Percentiles rank a stretch among this genome's conserved stretches.
Conservation (phyloP, 2,329 filamentous ascomycete species). For the Xylariaceae sp. region DNA sequence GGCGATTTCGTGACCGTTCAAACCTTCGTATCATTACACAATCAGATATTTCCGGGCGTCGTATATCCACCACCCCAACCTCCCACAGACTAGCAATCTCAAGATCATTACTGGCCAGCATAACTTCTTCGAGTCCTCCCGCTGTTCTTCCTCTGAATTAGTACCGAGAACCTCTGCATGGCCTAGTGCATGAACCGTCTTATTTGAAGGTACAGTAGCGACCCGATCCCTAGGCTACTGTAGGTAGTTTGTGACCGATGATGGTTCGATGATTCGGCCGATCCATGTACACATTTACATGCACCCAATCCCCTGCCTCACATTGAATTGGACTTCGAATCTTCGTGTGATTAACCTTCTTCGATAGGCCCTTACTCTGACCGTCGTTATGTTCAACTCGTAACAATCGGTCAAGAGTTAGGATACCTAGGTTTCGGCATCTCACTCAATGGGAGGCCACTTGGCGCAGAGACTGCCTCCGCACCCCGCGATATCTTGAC, state of each 20-base stretch:
- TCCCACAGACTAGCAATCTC: background rate
- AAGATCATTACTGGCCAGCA: background rate
- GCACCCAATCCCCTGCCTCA: constrained; percentile 1
- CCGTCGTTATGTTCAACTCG: constrained; percentile 18
- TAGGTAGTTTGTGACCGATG: constrained; percentile 8
- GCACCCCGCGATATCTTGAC: constrained; percentile 24
- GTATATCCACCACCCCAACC: no score
- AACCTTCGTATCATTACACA: no score
- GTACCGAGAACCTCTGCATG: background rate
- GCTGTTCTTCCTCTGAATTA: background rate
- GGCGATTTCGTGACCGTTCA: no score
- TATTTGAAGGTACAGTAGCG: constrained; percentile 19
- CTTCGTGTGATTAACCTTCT: constrained; percentile 16
- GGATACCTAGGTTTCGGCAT: constrained; percentile 15
- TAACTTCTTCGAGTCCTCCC: no score
- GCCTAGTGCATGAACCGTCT: background rate
- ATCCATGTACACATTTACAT: constrained; percentile 7
- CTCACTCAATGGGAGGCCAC: constrained; percentile 26
- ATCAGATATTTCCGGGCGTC: no score
- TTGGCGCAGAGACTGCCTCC: constrained; percentile 18
- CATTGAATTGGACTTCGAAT: background rate
- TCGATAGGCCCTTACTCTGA: constrained; percentile 11
- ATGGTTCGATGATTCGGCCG: constrained; percentile 18
- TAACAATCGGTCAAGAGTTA: constrained; percentile 19
- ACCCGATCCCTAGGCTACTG: constrained; percentile 11